These are phyloP conservation scores for Chaetothyriales sp. DNA, from an alignment of 2,329 filamentous ascomycete genomes.

Conservation along the genomic window DNA sequence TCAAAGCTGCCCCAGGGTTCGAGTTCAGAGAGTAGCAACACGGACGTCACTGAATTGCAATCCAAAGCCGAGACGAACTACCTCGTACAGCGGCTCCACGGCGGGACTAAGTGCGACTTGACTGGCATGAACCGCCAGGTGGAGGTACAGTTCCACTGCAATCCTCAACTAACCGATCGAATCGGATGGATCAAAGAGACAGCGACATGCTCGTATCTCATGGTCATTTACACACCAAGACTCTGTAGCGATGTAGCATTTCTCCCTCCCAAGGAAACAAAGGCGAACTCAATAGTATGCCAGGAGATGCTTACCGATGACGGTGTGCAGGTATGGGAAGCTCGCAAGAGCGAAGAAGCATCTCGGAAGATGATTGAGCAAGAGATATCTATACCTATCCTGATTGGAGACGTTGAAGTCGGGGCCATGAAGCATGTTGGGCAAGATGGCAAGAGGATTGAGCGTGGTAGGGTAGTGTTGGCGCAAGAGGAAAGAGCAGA, in stretches of 20 bases:
- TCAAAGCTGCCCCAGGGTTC: conserved; percentile 20
- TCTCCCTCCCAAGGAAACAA: conserved; percentile 62
- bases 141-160: conserved; percentile 68
- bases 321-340: conserved; percentile 35
- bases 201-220: conserved; percentile 79
- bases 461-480: conserved; percentile 44
- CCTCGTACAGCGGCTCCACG: conserved; percentile 66
- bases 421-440: conserved; percentile 45
- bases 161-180: conserved; percentile 58
- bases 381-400: conserved; percentile 23
- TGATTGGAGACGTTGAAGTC: conserved; percentile 46
- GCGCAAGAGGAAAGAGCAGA: conserved; percentile 36
- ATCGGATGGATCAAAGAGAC: conserved; percentile 92
- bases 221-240: conserved; percentile 81
- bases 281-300: conserved; percentile 64
- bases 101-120: conserved; percentile 73
- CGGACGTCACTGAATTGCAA: conserved; percentile 51
- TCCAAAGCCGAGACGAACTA: conserved; percentile 74
- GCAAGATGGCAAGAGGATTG: conserved; percentile 41
- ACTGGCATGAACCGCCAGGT: conserved; percentile 70
- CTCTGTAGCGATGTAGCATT: conserved; percentile 82
- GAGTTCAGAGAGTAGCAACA: conserved; percentile 10
- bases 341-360: conserved; percentile 18
- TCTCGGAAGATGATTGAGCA: conserved; percentile 22
- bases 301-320: conserved; percentile 52